Conservation (phyloP, 345 rosid species). For the Ceriops tagal region DNA sequence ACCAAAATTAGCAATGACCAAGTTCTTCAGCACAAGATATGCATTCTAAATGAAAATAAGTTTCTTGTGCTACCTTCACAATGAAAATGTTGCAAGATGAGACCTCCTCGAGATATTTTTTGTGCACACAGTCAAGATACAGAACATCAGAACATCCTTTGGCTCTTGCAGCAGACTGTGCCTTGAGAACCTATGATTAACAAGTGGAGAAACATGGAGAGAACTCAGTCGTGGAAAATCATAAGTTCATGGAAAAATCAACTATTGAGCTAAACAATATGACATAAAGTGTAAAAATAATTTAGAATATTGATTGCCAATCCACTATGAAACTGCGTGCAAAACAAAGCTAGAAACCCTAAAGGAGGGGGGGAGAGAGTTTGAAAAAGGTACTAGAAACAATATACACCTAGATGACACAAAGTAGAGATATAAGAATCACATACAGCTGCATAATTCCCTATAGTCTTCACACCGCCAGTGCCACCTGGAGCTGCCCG, state of each 20-base stretch:
- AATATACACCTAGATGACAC: not conserved
- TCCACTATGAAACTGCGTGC: not conserved
- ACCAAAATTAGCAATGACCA: not conserved
- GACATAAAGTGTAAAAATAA: too few species aligned
- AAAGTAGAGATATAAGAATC: not conserved
- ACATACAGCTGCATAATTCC: constrained; percentile 89
- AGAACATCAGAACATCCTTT: constrained; percentile 87
- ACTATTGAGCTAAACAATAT: too few species aligned
- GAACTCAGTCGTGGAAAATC: not conserved
- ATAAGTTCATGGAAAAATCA: not conserved
- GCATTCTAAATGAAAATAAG: not conserved
- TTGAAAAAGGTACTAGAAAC: not conserved
- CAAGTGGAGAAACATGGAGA: constrained; percentile 3
- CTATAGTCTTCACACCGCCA: constrained; percentile 90
- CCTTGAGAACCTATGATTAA: constrained; percentile 68
- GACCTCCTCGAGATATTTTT: constrained; percentile 80
- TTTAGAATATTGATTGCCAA: too few species aligned
- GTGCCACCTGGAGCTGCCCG: constrained; percentile 99
- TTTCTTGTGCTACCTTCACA: constrained; percentile 50
- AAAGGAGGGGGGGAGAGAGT: not conserved
- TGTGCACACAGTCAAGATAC: constrained; percentile 85
- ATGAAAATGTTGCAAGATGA: constrained; percentile 92
- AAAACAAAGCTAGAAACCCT: not conserved
- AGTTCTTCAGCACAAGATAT: not conserved
- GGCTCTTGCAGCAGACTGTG: constrained; percentile 77